A percentile compares a stretch with the other conserved stretches of the same genome.
Conservation (phyloP, 345 rosid genomes). For the Conringia planisiliqua region DNA sequence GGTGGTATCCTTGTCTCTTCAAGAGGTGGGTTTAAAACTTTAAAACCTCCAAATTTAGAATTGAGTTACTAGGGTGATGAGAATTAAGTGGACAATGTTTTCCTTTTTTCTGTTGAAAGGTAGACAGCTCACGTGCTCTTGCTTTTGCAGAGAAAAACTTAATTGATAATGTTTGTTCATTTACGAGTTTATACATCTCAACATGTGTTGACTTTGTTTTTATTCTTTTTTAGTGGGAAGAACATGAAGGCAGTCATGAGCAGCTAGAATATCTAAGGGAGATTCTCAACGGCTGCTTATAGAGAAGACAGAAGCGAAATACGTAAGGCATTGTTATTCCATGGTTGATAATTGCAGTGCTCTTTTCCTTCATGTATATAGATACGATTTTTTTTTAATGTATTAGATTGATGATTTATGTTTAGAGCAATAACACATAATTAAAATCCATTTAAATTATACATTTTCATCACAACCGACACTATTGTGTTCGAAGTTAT, state of each 20-base stretch:
- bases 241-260: slow-evolving; percentile 66
- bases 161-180: background rate
- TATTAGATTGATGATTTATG: slow-evolving; percentile 19
- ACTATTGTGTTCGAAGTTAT: background rate
- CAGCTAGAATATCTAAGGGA: slow-evolving; percentile 80
- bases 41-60: background rate
- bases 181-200: background rate
- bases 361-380: slow-evolving; percentile 5
- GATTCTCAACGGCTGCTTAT: slow-evolving; percentile 55
- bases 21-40: slow-evolving; percentile 55
- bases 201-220: slow-evolving; percentile 15
- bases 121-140: background rate
- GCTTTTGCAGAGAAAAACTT: background rate
- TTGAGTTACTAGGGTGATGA: background rate
- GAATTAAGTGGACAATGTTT: slow-evolving; percentile 4
- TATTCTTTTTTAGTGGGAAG: slow-evolving; percentile 66
- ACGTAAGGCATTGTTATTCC: background rate
- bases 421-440: slow-evolving; percentile 20
- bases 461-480: slow-evolving; percentile 17
- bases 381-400: background rate
- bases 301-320: slow-evolving; percentile 28
- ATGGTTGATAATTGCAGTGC: background rate
- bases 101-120: background rate
- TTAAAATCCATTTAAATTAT: background rate
- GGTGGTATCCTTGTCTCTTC: slow-evolving; percentile 67